A percentile compares a stretch with the other conserved stretches of the same genome.
Evolutionary conservation across 768 basidiomycete genomes (phyloP).

Genomic region (Calocera viscosa): DNA sequence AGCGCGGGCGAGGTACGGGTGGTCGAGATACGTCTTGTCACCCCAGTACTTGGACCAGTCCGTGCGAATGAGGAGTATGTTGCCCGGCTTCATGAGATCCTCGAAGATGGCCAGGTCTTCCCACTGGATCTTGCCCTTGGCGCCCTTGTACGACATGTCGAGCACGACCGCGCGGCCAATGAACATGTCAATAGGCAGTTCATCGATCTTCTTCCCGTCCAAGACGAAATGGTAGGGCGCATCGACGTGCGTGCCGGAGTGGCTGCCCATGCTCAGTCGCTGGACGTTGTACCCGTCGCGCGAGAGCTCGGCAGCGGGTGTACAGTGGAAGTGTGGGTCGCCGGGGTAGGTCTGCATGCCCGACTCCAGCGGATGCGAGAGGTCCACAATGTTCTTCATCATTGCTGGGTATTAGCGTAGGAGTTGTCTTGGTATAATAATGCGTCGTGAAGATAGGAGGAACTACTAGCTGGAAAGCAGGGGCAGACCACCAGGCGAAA

Average conservation of each 20-base stretch:
- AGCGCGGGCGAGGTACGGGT: conserved; percentile 48
- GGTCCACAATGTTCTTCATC: conserved; percentile 31
- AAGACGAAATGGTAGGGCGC: conserved; percentile 61
- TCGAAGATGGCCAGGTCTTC: conserved; percentile 31
- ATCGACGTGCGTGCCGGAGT: conserved; percentile 71
- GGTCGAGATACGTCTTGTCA: conserved; percentile 40
- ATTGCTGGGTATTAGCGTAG: neutral
- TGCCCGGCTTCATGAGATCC: conserved; percentile 29
- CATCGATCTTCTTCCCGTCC: conserved; percentile 44
- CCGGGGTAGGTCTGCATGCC: conserved; percentile 42
- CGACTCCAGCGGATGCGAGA: conserved; percentile 39
- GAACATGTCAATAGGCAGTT: conserved; percentile 43
- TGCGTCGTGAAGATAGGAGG: too few relatives aligned
- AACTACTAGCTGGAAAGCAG: neutral
- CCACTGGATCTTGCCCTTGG: conserved; percentile 46
- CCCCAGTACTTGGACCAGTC: conserved; percentile 54
- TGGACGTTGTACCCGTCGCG: conserved; percentile 42
- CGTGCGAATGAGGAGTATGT: conserved; percentile 47
- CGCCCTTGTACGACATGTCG: conserved; percentile 37
- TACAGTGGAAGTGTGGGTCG: conserved; percentile 38
- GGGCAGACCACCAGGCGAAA: neutral
- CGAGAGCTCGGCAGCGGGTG: conserved; percentile 31
- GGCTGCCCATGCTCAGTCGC: conserved; percentile 46
- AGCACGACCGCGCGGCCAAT: conserved; percentile 45
- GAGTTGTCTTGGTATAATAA: too few relatives aligned